These are phyloP conservation scores for Pichia norvegensis DNA, from an alignment of 1,139 yeast species.

Conservation along the genomic window DNA sequence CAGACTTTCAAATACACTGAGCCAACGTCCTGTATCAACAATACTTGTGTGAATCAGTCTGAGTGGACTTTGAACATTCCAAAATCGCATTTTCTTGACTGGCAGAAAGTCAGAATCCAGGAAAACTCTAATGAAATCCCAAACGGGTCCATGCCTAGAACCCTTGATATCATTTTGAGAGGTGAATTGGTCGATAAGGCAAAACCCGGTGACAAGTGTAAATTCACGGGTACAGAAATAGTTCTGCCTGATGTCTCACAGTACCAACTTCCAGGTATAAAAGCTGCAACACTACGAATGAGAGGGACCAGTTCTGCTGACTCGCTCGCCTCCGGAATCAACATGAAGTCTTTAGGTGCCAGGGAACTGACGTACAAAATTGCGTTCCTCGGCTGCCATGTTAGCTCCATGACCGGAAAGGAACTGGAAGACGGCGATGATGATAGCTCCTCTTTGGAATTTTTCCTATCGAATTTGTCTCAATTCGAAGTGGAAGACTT, in stretches of 20 bases:
- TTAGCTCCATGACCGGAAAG: conserved; percentile 48
- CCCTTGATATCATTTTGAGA: conserved; percentile 83
- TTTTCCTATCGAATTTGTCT: conserved; percentile 69
- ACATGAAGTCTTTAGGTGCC: conserved; percentile 78
- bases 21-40: conserved; percentile 85
- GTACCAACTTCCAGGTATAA: conserved; percentile 93
- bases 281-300: conserved; percentile 69
- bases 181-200: conserved; percentile 96
- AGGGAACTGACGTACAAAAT: conserved; percentile 88
- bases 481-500: conserved; percentile 79
- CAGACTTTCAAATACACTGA: conserved; percentile 92
- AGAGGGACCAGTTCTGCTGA: conserved; percentile 55
- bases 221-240: conserved; percentile 90
- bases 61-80: conserved; percentile 78
- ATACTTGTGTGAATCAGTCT: conserved; percentile 80
- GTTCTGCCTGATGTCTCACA: conserved; percentile 95
- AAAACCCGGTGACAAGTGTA: conserved; percentile 95
- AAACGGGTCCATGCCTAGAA: conserved; percentile 98
- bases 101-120: conserved; percentile 96
- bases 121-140: conserved; percentile 96
- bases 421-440: conserved; percentile 34
- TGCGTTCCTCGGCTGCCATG: conserved; percentile 90
- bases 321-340: conserved; percentile 75
- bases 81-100: conserved; percentile 84
- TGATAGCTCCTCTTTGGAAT: conserved; percentile 50